Evolutionary conservation across 2,329 filamentous ascomycete genomes (phyloP).

Genomic region (Exophiala sideris): DNA sequence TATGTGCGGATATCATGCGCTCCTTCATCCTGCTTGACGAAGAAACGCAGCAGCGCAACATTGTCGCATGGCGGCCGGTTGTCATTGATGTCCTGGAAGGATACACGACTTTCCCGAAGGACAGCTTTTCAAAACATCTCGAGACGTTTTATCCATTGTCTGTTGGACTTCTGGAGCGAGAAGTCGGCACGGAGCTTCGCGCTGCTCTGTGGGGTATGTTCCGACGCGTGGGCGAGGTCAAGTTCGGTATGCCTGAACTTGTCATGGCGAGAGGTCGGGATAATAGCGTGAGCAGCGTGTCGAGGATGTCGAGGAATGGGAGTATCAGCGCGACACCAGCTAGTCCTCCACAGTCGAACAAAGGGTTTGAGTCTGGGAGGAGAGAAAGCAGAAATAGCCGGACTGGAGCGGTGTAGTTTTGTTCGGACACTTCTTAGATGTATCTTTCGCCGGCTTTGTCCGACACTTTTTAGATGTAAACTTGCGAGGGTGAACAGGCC

Average conservation of each 20-base stretch:
- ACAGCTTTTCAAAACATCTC: constrained; percentile 76
- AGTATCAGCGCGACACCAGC: constrained; percentile 19
- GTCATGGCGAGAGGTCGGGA: constrained; percentile 20
- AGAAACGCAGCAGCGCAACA: constrained; percentile 94
- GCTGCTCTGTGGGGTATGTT: constrained; percentile 73
- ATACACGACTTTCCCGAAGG: constrained; percentile 75
- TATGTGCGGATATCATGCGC: constrained; percentile 90
- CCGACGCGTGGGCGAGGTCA: constrained; percentile 76
- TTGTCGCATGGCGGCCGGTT: constrained; percentile 93
- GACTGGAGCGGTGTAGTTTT: constrained; percentile 21
- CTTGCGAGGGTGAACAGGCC: no score
- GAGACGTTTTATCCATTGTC: constrained; percentile 80
- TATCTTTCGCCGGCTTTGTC: no score
- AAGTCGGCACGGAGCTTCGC: constrained; percentile 76
- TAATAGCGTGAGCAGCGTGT: constrained; percentile 19
- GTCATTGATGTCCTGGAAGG: constrained; percentile 96
- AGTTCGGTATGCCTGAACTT: constrained; percentile 45
- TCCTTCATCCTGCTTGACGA: constrained; percentile 85
- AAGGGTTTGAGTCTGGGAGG: constrained; percentile 12
- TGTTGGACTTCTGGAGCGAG: constrained; percentile 77
- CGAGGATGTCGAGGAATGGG: constrained; percentile 18
- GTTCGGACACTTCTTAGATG: background rate
- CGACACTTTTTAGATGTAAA: no score
- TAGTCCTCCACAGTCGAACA: constrained; percentile 12
- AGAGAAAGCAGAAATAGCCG: constrained; percentile 17